These are phyloP conservation scores for Camelina laxa DNA, from an alignment of 345 rosid species.

Conservation along the genomic window DNA sequence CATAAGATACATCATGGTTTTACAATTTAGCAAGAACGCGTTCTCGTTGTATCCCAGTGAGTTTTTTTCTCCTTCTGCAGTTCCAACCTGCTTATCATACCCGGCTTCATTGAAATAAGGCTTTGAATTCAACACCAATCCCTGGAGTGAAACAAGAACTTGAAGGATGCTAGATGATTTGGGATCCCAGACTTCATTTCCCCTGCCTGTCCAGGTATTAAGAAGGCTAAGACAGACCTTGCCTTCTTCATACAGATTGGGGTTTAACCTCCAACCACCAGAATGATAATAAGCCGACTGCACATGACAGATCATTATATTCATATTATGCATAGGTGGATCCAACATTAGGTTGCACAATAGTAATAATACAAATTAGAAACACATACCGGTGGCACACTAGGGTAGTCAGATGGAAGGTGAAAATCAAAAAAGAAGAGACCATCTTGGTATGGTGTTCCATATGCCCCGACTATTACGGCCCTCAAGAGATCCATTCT, in stretches of 20 bases:
- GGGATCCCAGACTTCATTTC: slow-evolving; percentile 98
- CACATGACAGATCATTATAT: slow-evolving; percentile 39
- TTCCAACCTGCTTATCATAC: slow-evolving; percentile 89
- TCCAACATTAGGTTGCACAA: neutral
- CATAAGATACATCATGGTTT: slow-evolving; percentile 92
- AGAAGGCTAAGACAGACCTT: slow-evolving; percentile 99
- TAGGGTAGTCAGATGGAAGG: slow-evolving; percentile 86
- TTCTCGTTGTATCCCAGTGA: slow-evolving; percentile 91
- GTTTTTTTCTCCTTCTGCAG: slow-evolving; percentile 98
- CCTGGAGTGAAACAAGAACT: slow-evolving; percentile 97
- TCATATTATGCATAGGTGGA: slow-evolving; percentile 11
- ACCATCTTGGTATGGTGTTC: slow-evolving; percentile 99
- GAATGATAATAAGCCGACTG: slow-evolving; percentile 97
- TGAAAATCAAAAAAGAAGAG: slow-evolving; percentile 96
- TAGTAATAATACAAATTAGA: slow-evolving; percentile 13
- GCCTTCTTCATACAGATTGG: slow-evolving; percentile 94
- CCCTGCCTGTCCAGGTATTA: slow-evolving; percentile 96
- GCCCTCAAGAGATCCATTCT: slow-evolving; percentile 96
- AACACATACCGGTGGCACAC: slow-evolving; percentile 81
- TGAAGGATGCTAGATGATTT: slow-evolving; percentile 95
- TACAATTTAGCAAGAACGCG: slow-evolving; percentile 89
- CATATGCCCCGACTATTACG: slow-evolving; percentile 90
- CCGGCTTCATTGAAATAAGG: slow-evolving; percentile 99
- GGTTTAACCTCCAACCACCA: slow-evolving; percentile 98
- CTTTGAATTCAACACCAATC: slow-evolving; percentile 89